Evolutionary conservation across 139 green algal species (phyloP).

Genomic region (Chloropicon primus): DNA sequence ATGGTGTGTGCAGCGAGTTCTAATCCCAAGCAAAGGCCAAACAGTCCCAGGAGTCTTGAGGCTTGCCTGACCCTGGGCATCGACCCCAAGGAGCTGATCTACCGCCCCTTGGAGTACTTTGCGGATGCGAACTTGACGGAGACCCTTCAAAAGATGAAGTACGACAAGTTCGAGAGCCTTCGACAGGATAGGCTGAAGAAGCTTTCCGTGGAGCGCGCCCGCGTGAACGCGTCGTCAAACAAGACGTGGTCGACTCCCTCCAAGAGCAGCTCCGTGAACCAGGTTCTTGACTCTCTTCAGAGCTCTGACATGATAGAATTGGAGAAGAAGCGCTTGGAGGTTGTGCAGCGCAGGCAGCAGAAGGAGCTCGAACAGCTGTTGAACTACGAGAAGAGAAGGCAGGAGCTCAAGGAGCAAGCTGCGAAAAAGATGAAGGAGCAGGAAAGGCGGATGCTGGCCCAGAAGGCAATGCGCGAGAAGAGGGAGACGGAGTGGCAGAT

Average conservation of each 20-base stretch:
- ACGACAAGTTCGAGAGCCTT: conserved; percentile 16
- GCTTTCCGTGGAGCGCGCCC: not conserved
- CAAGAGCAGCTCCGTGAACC: not conserved
- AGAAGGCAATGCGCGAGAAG: not conserved
- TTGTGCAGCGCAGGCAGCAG: not conserved
- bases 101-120: conserved; percentile 42
- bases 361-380: not conserved
- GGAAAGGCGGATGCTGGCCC: not conserved
- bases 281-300: not conserved
- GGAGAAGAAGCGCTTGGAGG: not conserved
- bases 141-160: conserved; percentile 46
- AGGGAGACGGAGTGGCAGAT: not conserved
- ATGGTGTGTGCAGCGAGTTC: too few relatives aligned
- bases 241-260: not conserved
- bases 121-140: conserved; percentile 22
- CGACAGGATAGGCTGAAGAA: not conserved
- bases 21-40: conserved; percentile 20
- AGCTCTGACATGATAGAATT: conserved; percentile 1
- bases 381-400: not conserved
- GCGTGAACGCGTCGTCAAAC: not conserved
- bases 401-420: not conserved
- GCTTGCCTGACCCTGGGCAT: conserved; percentile 67
- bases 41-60: conserved; percentile 58
- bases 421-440: not conserved
- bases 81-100: conserved; percentile 57